A percentile compares a stretch with the other conserved stretches of the same genome.
phyloP scores from a whole-genome alignment of 805 yeast genomes.

The Saturnispora dispora region DNA sequence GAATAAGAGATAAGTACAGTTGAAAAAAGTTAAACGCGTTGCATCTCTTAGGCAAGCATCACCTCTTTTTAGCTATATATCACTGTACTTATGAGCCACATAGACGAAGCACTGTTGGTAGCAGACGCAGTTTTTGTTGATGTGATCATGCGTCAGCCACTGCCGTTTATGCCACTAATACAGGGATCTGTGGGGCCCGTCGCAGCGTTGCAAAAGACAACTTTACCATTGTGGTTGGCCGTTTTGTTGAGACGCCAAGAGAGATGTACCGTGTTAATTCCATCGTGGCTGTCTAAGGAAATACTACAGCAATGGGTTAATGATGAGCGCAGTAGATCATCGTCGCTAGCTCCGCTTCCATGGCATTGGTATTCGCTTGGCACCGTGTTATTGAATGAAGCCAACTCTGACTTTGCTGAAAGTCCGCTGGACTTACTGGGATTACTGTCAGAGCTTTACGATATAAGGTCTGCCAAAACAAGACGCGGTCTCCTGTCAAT shows the following conservation, averaged over 20 bases:
- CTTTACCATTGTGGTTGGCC: constrained; percentile 85
- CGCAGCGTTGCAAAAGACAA: constrained; percentile 53
- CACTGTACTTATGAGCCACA: neutral
- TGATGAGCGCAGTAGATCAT: constrained; percentile 56
- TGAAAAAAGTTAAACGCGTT: neutral
- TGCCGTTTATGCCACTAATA: constrained; percentile 1
- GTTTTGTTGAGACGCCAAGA: constrained; percentile 72
- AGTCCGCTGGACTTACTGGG: constrained; percentile 64
- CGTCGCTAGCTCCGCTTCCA: constrained; percentile 43
- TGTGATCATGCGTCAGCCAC: constrained; percentile 4
- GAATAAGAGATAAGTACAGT: neutral
- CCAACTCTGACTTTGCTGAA: constrained; percentile 71
- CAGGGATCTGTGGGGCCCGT: constrained; percentile 6
- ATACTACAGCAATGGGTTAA: constrained; percentile 28
- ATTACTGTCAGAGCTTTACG: constrained; percentile 73
- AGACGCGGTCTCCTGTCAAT: constrained; percentile 68
- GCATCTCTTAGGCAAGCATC: neutral
- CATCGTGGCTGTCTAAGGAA: constrained; percentile 55
- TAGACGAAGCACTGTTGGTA: constrained; percentile 3
- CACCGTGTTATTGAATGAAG: constrained; percentile 54
- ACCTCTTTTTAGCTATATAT: neutral
- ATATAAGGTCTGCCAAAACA: constrained; percentile 71
- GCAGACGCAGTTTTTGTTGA: constrained; percentile 1
- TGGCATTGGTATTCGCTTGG: constrained; percentile 84
- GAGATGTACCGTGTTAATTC: constrained; percentile 78